Percentiles rank a stretch among this genome's conserved stretches.
Evolutionary conservation across 2,329 filamentous ascomycete species (phyloP).

Genomic region (Ascochyta lentis): DNA sequence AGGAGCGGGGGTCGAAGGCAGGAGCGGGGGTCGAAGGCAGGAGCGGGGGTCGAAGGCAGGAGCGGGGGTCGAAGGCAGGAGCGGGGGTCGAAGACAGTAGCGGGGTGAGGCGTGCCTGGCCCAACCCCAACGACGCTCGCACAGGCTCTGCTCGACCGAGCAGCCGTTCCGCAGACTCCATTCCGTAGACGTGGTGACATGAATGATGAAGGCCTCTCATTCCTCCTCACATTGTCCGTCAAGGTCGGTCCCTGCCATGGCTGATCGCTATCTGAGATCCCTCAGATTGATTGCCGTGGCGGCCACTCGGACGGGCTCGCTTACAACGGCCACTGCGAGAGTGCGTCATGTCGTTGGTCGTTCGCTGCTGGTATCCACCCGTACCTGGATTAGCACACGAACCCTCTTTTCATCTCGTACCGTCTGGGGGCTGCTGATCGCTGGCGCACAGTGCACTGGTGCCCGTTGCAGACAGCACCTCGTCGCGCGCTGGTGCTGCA

Average conservation of each 20-base stretch:
- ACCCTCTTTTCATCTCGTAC: background rate
- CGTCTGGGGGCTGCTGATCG: constrained; percentile 5
- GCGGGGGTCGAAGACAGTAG: background rate
- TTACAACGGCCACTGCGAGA: constrained; percentile 6
- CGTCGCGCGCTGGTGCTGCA: constrained; percentile 3
- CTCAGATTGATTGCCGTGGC: constrained; percentile 8
- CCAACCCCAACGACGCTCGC: background rate
- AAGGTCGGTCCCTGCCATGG: background rate
- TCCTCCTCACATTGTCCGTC: constrained; percentile 1
- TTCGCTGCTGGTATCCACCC: constrained; percentile 6
- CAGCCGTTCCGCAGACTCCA: background rate
- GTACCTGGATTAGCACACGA: constrained; percentile 17
- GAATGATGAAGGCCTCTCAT: background rate
- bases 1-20: background rate
- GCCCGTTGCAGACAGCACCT: constrained; percentile 11
- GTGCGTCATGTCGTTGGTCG: constrained; percentile 11
- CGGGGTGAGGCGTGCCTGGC: too few species aligned
- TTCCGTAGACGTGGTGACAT: background rate
- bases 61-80: constrained; percentile 4
- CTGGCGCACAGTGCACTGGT: background rate
- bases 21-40: background rate
- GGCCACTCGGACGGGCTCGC: constrained; percentile 8
- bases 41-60: background rate
- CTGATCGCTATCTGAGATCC: constrained; percentile 12
- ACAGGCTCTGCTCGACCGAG: background rate